Evolutionary conservation across 1,284 basidiomycete genomes (phyloP).

Genomic region (Sporisorium exsertum): DNA sequence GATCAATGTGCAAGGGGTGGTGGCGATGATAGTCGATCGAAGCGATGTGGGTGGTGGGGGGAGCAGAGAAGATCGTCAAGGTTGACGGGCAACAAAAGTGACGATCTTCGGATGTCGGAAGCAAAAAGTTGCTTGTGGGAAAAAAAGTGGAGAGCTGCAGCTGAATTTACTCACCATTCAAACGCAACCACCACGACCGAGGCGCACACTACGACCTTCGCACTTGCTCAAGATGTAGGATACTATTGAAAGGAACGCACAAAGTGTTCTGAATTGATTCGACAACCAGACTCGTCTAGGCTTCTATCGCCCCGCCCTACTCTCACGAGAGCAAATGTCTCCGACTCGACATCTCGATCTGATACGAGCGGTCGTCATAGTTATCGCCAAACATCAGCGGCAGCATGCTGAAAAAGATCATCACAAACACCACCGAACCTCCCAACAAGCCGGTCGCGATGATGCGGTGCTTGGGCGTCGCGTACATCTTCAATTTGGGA

Average conservation of each 20-base stretch:
- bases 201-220: not conserved
- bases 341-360: conserved; percentile 32
- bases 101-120: conserved; percentile 27
- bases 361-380: conserved; percentile 26
- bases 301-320: not conserved
- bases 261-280: not conserved
- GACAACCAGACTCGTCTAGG: not conserved
- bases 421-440: conserved; percentile 33
- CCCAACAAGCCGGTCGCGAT: conserved; percentile 44
- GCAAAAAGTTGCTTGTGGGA: not conserved
- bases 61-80: not conserved
- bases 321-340: conserved; percentile 23
- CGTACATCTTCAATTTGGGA: conserved; percentile 39
- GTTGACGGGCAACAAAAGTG: not conserved
- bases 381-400: conserved; percentile 37
- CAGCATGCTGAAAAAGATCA: conserved; percentile 41
- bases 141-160: conserved; percentile 19
- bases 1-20: not conserved
- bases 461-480: conserved; percentile 49
- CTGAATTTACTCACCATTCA: not conserved
- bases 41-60: not conserved
- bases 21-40: not conserved
- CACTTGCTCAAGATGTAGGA: not conserved
- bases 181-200: not conserved
- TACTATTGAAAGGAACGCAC: not conserved